phyloP scores from a whole-genome alignment of 2,329 filamentous ascomycete genomes.

The Epichloe sibirici region DNA sequence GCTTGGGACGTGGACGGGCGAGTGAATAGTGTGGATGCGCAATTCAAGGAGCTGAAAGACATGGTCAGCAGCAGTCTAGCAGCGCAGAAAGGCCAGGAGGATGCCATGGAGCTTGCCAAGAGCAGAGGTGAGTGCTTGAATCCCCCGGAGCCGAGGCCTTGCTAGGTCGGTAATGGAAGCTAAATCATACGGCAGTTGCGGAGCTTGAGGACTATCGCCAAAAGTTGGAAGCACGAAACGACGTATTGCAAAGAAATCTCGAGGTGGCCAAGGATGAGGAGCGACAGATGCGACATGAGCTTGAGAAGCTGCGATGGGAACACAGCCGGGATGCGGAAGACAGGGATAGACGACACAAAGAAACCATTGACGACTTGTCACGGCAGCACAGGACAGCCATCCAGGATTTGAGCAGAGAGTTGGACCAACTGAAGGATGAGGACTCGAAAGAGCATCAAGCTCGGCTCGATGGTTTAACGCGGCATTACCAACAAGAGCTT shows the following conservation, averaged over 20 bases:
- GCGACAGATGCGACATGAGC: constrained; percentile 21
- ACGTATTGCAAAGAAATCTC: constrained; percentile 52
- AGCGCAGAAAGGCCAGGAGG: constrained; percentile 58
- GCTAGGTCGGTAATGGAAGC: background rate
- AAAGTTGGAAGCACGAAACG: constrained; percentile 33
- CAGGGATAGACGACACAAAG: constrained; percentile 28
- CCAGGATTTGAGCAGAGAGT: constrained; percentile 33
- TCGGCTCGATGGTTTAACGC: constrained; percentile 52
- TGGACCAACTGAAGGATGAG: constrained; percentile 27
- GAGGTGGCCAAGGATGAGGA: constrained; percentile 25
- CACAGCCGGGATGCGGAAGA: constrained; percentile 39
- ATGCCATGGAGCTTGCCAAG: constrained; percentile 63
- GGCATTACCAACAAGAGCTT: constrained; percentile 50
- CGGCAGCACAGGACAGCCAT: constrained; percentile 22
- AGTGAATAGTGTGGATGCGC: constrained; percentile 62
- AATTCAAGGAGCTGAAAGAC: constrained; percentile 60
- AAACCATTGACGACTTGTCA: constrained; percentile 22
- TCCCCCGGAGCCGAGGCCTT: too few species aligned
- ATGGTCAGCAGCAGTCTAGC: constrained; percentile 58
- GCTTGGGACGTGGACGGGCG: constrained; percentile 71
- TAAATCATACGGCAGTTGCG: constrained; percentile 24
- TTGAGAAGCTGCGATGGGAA: constrained; percentile 26
- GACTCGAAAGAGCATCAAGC: constrained; percentile 50
- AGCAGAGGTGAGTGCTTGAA: constrained; percentile 46
- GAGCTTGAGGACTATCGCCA: constrained; percentile 37